phyloP scores from a whole-genome alignment of 163 green algal species.

The Scenedesmus sp. region DNA sequence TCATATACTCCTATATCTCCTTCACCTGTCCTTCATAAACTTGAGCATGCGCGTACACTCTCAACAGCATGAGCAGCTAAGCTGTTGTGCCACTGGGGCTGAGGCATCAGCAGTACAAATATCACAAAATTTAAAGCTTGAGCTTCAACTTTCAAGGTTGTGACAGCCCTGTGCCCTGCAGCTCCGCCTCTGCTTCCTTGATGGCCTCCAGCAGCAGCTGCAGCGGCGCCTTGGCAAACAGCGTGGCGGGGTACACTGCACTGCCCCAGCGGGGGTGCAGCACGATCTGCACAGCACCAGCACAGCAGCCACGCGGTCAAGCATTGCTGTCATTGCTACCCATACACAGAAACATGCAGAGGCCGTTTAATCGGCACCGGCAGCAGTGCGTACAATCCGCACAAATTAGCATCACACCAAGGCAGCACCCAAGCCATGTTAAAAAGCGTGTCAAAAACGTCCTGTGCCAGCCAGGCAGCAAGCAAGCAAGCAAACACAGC shows the following conservation, averaged over 20 bases:
- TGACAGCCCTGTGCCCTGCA: slow-evolving; percentile 39
- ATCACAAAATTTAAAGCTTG: too few relatives aligned
- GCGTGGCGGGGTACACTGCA: slow-evolving; percentile 91
- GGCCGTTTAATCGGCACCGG: neutral
- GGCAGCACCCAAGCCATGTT: neutral
- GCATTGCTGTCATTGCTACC: too few relatives aligned
- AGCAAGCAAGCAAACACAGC: neutral
- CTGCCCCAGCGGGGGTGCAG: slow-evolving; percentile 94
- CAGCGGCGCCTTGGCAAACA: slow-evolving; percentile 90
- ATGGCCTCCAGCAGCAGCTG: slow-evolving; percentile 65
- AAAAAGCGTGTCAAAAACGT: too few relatives aligned
- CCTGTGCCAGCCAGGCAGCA: neutral
- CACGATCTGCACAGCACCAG: slow-evolving; percentile 72
- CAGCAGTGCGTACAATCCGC: neutral
- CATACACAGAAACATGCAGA: too few relatives aligned
- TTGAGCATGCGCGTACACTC: too few relatives aligned
- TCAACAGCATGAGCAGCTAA: too few relatives aligned
- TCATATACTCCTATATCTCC: too few relatives aligned
- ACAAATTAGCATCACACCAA: neutral
- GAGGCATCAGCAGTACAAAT: too few relatives aligned
- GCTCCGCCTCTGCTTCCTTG: slow-evolving; percentile 41
- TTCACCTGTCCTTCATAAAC: too few relatives aligned
- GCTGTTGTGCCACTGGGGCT: too few relatives aligned
- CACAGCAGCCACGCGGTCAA: neutral
- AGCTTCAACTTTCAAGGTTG: neutral